Conservation (phyloP, 106 monocot species). For the Dendrobium chrysotoxum region DNA sequence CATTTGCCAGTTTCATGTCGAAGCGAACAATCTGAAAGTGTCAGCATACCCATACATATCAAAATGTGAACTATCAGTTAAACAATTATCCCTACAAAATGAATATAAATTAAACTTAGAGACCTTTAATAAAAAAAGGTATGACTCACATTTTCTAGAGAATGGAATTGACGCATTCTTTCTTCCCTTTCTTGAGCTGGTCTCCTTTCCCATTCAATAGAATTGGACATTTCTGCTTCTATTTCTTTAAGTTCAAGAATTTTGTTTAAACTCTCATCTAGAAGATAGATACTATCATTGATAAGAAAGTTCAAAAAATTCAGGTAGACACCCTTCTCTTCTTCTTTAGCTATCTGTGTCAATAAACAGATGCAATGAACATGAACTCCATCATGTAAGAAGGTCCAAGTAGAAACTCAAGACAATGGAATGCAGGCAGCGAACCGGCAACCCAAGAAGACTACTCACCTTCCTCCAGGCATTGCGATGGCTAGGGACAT, state of each 20-base stretch:
- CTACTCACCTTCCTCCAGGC: conserved; percentile 65
- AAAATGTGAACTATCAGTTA: conserved; percentile 5
- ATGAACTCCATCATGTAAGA: not conserved
- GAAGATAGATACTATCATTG: conserved; percentile 99
- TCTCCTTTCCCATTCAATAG: conserved; percentile 83
- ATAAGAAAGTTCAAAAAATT: conserved; percentile 96
- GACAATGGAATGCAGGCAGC: not conserved
- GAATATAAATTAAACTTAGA: not conserved
- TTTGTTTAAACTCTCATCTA: conserved; percentile 98
- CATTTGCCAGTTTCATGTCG: conserved; percentile 98
- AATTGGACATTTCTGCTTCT: conserved; percentile 91
- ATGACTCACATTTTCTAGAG: conserved; percentile 73
- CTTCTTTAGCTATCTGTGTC: conserved; percentile 85
- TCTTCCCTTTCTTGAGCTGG: conserved; percentile 92
- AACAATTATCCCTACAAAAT: not conserved
- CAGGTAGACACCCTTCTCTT: conserved; percentile 96
- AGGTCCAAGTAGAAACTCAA: not conserved
- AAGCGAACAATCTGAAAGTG: conserved; percentile 71
- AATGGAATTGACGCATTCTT: conserved; percentile 68
- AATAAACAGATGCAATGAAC: conserved; percentile 10
- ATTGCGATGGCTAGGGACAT: conserved; percentile 85
- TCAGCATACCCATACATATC: conserved; percentile 7
- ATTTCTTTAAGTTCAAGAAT: conserved; percentile 96
- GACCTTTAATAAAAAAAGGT: conserved; percentile 1
- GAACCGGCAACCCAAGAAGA: not conserved